A percentile compares a stretch with the other conserved stretches of the same genome.
Conservation (phyloP, 768 basidiomycete species). For the Tephrocybe sp. region DNA sequence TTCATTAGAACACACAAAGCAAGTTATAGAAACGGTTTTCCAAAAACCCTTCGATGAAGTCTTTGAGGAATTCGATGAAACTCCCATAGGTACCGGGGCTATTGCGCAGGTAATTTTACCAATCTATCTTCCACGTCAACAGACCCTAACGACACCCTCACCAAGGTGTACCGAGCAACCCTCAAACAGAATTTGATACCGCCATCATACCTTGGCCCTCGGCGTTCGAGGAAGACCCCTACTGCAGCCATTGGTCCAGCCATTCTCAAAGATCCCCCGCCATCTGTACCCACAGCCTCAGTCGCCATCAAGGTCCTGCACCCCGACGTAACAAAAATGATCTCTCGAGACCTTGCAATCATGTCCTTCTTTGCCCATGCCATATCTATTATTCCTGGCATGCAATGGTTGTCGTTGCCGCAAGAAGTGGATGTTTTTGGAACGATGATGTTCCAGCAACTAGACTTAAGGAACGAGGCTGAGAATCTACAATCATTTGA, state of each 20-base stretch:
- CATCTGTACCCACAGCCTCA: slow-evolving; percentile 75
- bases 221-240: slow-evolving; percentile 50
- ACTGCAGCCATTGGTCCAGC: slow-evolving; percentile 46
- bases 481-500: slow-evolving; percentile 86
- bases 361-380: slow-evolving; percentile 89
- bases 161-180: slow-evolving; percentile 85
- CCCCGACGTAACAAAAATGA: slow-evolving; percentile 78
- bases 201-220: slow-evolving; percentile 77
- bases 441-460: slow-evolving; percentile 92
- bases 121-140: background rate
- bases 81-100: slow-evolving; percentile 96
- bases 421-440: slow-evolving; percentile 97
- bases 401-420: slow-evolving; percentile 94
- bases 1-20: slow-evolving; percentile 72
- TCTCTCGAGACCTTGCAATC: slow-evolving; percentile 87
- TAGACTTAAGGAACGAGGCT: slow-evolving; percentile 88
- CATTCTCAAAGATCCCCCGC: slow-evolving; percentile 63
- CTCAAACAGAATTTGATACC: slow-evolving; percentile 84
- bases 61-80: slow-evolving; percentile 84
- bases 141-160: background rate
- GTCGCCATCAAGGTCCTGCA: slow-evolving; percentile 97
- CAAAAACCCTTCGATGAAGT: slow-evolving; percentile 80
- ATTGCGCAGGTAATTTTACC: slow-evolving; percentile 75
- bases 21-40: slow-evolving; percentile 82
- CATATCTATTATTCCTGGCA: slow-evolving; percentile 81